Base-by-base conservation (phyloP, 768 basidiomycete genomes). In the Macrolepiota albuminosa region DNA sequence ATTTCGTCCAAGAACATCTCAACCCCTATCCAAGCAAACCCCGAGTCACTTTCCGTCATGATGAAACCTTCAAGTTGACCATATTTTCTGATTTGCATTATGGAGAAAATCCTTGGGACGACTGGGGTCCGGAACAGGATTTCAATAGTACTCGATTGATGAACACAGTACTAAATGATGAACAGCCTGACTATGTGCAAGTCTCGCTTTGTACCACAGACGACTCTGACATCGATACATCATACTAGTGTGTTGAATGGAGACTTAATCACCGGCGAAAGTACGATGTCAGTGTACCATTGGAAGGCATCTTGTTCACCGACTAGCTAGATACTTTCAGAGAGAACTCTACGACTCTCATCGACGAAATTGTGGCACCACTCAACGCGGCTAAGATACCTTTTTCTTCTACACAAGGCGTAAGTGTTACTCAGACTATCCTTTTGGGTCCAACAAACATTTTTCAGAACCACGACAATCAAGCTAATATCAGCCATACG, bases 51-150 rank as follows among this genome's bases (percentile, higher is more conserved):
- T 91, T 90, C 70, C 74, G 75, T 8, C 34, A 68, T 0, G 80
- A 87, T 67, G 85, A 84, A 2, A 82, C 82, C 1, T 88, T 91
- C 78, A 89, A 88, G 70, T 64, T 91, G 49, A 86, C 84, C 14
- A 77, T 89, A 6, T 89, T 91, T 69, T 88, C 87, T 7, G 89
- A 91, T 64, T 70, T 90, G 34, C 89, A 91, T 67, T 89, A 80
- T 61, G 89, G 89, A 31, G 89, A 91, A 71, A 86, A 88, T 64
- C 86, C 87, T 8, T 86, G 84, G 83, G 84, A 85, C 56, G 69
- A 61, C 8, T 87, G 85, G 83, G 88, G 89, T 0, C 84, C 84
- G 21, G 73, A 79, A 63, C 86, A 91, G 64, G 89, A 91, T 61
- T 69, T 73, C 29, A 86, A 87, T 46, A 89, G 86, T 60, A 78